Conservation (phyloP, 352 stramenopile genomes). For the Plasmopara muralis region DNA sequence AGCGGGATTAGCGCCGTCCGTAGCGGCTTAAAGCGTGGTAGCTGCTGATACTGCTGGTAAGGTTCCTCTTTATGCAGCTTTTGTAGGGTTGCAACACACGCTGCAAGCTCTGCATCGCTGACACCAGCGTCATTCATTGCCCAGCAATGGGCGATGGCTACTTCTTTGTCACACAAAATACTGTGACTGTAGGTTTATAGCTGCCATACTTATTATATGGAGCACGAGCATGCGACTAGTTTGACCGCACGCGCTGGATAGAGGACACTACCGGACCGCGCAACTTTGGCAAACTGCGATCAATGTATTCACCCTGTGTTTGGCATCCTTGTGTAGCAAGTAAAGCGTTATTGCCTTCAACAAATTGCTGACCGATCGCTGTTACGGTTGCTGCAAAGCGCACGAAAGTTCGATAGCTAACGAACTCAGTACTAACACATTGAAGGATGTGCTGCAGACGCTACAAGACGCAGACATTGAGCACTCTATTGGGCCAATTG, state of each 20-base stretch:
- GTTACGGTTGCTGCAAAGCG: constrained; percentile 30
- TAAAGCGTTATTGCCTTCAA: neutral
- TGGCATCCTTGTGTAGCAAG: constrained; percentile 54
- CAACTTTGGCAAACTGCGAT: constrained; percentile 55
- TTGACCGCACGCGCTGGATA: constrained; percentile 67
- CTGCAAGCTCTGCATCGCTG: constrained; percentile 45
- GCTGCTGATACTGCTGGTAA: constrained; percentile 39
- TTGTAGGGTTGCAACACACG: constrained; percentile 47
- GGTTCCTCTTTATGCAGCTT: constrained; percentile 45
- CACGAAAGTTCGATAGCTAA: constrained; percentile 57
- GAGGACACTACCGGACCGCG: constrained; percentile 55
- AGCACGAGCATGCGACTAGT: constrained; percentile 58
- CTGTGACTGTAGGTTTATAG: too few species aligned
- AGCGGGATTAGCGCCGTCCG: constrained; percentile 56
- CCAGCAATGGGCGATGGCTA: constrained; percentile 17
- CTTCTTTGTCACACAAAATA: neutral
- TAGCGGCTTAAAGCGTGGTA: constrained; percentile 46
- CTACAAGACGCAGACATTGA: constrained; percentile 70
- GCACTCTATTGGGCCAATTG: constrained; percentile 61
- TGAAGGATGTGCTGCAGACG: constrained; percentile 67
- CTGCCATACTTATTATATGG: constrained; percentile 45
- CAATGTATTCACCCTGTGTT: constrained; percentile 76
- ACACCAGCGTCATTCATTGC: constrained; percentile 23
- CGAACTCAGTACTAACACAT: constrained; percentile 69
- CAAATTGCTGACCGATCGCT: neutral